These are phyloP conservation scores for Aurantiochytrium sp. DNA, from an alignment of 108 stramenopile species.

Conservation along the genomic window DNA sequence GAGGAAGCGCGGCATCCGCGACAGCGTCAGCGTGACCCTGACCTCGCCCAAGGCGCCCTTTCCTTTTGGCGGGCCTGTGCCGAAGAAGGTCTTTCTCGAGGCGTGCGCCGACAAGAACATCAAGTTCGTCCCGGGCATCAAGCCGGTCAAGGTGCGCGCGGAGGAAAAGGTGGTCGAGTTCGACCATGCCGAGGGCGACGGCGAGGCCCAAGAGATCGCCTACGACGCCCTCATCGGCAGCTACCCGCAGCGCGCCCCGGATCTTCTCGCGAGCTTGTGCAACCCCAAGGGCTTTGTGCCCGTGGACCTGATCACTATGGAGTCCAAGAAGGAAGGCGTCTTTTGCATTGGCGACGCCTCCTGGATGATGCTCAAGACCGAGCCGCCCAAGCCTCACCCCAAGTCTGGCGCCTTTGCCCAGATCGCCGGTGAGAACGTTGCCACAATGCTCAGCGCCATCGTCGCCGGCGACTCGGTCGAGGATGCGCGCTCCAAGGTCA, in stretches of 20 bases:
- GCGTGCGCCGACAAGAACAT: not conserved
- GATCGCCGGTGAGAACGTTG: not conserved
- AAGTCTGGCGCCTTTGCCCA: conserved; percentile 1
- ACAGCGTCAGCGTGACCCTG: not conserved
- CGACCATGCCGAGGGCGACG: not conserved
- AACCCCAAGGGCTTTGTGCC: conserved; percentile 15
- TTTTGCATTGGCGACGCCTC: conserved; percentile 9
- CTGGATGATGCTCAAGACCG: not conserved
- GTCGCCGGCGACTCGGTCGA: not conserved
- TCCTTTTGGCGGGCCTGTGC: not conserved
- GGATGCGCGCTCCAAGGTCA: not conserved
- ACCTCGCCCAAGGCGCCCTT: not conserved
- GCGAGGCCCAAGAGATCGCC: not conserved
- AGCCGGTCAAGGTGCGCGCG: not conserved
- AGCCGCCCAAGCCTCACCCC: not conserved
- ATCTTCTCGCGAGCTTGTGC: not conserved
- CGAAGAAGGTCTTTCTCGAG: not conserved
- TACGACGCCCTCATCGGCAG: not conserved
- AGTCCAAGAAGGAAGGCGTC: not conserved
- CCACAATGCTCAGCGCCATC: not conserved
- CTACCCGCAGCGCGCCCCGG: conserved; percentile 18
- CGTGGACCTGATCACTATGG: not conserved
- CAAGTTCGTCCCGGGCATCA: not conserved
- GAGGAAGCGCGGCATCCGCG: not conserved
- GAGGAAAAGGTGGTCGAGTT: not conserved